These are phyloP conservation scores for Candida railenensis DNA, from an alignment of 805 yeast genomes.

Conservation along the genomic window DNA sequence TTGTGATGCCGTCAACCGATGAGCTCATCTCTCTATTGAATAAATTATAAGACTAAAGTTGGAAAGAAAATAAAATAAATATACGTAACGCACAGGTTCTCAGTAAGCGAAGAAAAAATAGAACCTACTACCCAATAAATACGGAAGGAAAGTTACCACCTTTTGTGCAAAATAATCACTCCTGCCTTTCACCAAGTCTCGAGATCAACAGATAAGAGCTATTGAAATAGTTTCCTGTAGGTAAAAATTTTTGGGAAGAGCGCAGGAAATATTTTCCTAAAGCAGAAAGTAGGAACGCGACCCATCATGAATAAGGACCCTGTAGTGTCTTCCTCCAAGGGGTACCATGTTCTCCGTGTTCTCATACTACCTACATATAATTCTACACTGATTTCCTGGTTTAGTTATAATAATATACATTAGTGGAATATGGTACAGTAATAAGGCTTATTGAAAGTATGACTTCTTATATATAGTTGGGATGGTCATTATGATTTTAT, in stretches of 20 bases:
- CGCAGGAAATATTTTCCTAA: neutral
- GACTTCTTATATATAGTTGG: neutral
- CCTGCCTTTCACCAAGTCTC: too few relatives aligned
- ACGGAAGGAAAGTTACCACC: too few relatives aligned
- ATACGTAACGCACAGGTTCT: too few relatives aligned
- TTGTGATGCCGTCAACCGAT: neutral
- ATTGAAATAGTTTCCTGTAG: neutral
- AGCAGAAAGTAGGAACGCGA: neutral
- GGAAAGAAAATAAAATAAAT: too few relatives aligned
- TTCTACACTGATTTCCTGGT: too few relatives aligned
- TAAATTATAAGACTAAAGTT: neutral
- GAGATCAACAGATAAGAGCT: neutral
- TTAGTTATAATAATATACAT: neutral
- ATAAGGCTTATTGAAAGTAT: neutral
- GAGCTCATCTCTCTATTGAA: neutral
- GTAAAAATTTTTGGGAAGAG: neutral
- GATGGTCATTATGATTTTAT: neutral
- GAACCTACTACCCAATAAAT: too few relatives aligned
- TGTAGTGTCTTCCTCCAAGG: too few relatives aligned
- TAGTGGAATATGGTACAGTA: slow-evolving; percentile 1
- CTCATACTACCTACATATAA: too few relatives aligned
- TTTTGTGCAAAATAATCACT: too few relatives aligned
- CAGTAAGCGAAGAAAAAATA: too few relatives aligned
- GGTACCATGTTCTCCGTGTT: too few relatives aligned
- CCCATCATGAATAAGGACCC: too few relatives aligned